These are phyloP conservation scores for Rhizopus sp. DNA, from an alignment of 371 early-diverging fungal genomes.

Conservation along the genomic window DNA sequence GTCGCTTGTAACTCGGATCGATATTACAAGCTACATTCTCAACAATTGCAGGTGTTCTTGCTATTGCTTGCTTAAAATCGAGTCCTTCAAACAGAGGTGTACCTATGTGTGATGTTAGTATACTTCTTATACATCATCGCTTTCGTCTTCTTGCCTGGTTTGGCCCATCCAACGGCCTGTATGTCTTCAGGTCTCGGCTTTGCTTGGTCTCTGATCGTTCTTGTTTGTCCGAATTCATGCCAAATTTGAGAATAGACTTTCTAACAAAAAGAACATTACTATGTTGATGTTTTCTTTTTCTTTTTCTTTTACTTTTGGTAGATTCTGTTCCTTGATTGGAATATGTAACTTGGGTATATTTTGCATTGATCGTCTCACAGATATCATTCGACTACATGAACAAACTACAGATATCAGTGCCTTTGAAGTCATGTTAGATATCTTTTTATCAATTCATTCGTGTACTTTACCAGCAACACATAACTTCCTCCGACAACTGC, in stretches of 20 bases:
- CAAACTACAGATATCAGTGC: slow-evolving; percentile 48
- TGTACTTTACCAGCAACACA: slow-evolving; percentile 45
- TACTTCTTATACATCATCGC: not conserved
- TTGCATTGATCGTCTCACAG: slow-evolving; percentile 56
- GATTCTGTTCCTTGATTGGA: slow-evolving; percentile 65
- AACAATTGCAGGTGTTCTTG: slow-evolving; percentile 64
- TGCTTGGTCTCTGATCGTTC: slow-evolving; percentile 48
- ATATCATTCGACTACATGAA: slow-evolving; percentile 59
- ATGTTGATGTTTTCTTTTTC: not conserved
- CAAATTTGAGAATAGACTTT: slow-evolving; percentile 61
- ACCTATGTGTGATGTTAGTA: slow-evolving; percentile 13
- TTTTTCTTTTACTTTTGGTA: slow-evolving; percentile 55
- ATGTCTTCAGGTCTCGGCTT: slow-evolving; percentile 62
- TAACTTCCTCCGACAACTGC: slow-evolving; percentile 61
- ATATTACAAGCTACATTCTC: slow-evolving; percentile 56
- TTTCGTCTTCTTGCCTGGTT: slow-evolving; percentile 40
- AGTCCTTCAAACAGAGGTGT: slow-evolving; percentile 53
- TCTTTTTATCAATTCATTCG: not conserved
- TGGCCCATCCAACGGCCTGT: slow-evolving; percentile 63
- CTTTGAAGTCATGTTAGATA: slow-evolving; percentile 11
- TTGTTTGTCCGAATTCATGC: slow-evolving; percentile 54
- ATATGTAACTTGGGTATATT: slow-evolving; percentile 74
- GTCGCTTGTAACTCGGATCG: slow-evolving; percentile 45
- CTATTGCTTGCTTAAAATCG: slow-evolving; percentile 65
- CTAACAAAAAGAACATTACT: slow-evolving; percentile 28